Evolutionary conservation across 192 early-diverging fungal species (phyloP).

Genomic region (Fimicolochytrium jonesii): DNA sequence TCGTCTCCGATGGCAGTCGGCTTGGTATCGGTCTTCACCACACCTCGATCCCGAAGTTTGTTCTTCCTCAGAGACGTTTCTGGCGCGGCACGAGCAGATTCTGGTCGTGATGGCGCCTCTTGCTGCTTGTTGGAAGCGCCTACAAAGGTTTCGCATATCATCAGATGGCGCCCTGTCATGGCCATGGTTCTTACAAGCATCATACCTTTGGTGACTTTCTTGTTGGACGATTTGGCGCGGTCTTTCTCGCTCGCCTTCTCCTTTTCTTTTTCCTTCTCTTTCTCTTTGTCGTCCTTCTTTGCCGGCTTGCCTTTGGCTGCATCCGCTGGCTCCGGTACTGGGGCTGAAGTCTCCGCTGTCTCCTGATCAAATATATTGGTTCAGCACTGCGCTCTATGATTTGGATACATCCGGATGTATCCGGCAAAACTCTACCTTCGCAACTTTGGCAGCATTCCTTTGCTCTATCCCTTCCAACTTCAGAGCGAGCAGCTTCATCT

Average conservation of each 20-base stretch:
- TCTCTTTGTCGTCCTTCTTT: conserved; percentile 30
- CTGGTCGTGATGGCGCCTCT: conserved; percentile 27
- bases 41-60: conserved; percentile 41
- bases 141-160: no score
- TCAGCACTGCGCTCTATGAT: no score
- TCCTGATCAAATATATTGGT: conserved; percentile 24
- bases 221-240: conserved; percentile 20
- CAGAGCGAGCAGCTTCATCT: conserved; percentile 32
- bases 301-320: conserved; percentile 13
- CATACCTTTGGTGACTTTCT: conserved; percentile 38
- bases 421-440: conserved; percentile 6
- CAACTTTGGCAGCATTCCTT: conserved; percentile 27
- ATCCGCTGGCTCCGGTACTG: conserved; percentile 5
- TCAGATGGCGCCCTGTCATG: no score
- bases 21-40: conserved; percentile 33
- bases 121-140: conserved; percentile 13
- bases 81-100: conserved; percentile 23
- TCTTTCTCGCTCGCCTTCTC: conserved; percentile 27
- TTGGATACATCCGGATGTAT: no score
- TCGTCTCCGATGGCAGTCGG: conserved; percentile 43
- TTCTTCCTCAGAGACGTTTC: conserved; percentile 44
- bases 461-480: conserved; percentile 50
- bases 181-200: neutral
- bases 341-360: conserved; percentile 7
- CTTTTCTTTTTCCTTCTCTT: conserved; percentile 28